Evolutionary conservation across 352 stramenopile species (phyloP).

Genomic region (Globisporangium iwayamae): DNA sequence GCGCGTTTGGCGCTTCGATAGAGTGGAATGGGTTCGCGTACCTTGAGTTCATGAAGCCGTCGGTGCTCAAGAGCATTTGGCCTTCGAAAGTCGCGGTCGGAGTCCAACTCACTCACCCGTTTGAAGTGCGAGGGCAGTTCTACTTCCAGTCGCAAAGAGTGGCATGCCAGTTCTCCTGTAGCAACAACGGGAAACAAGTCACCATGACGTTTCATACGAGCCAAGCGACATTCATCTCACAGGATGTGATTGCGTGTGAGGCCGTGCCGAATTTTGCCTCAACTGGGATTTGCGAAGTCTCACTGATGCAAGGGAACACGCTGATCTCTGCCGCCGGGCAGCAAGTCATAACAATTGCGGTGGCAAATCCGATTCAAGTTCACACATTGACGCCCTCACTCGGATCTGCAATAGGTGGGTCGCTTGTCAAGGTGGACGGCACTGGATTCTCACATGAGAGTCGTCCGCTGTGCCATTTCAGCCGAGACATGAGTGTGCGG

Average conservation of each 20-base stretch:
- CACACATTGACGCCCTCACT: constrained; percentile 21
- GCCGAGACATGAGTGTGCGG: constrained; percentile 8
- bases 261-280: constrained; percentile 1
- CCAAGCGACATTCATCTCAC: constrained; percentile 14
- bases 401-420: constrained; percentile 22
- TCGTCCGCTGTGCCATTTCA: constrained; percentile 33
- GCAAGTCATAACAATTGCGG: constrained; percentile 13
- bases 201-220: constrained; percentile 2
- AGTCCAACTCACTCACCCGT: neutral
- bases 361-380: constrained; percentile 15
- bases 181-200: neutral
- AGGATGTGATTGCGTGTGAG: constrained; percentile 25
- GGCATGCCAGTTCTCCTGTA: constrained; percentile 25
- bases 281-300: constrained; percentile 21
- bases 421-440: constrained; percentile 30
- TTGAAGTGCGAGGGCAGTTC: constrained; percentile 32
- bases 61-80: neutral
- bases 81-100: constrained; percentile 5
- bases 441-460: constrained; percentile 22
- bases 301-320: constrained; percentile 20
- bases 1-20: neutral
- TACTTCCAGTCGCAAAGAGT: constrained; percentile 19
- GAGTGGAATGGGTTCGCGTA: neutral
- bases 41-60: constrained; percentile 14
- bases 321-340: constrained; percentile 31